A percentile compares a stretch with the other conserved stretches of the same genome.
Conservation (phyloP, 768 basidiomycete genomes). For the Pholiota microspora region DNA sequence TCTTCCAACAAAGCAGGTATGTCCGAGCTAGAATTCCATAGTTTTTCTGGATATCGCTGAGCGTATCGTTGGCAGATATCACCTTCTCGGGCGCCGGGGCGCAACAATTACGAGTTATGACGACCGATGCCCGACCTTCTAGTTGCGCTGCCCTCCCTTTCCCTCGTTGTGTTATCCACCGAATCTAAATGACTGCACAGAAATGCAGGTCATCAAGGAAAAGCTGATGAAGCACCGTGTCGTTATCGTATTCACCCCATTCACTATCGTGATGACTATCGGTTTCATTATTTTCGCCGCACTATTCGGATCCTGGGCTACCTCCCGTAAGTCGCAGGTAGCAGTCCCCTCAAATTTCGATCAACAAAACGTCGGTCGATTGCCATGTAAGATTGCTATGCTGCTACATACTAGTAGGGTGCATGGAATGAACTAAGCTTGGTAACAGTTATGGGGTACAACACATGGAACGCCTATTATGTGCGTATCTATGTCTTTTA, state of each 20-base stretch:
- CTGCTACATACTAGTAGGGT: background rate
- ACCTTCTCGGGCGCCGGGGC: no score
- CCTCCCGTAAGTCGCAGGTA: background rate
- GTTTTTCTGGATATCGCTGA: background rate
- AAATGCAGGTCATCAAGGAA: background rate
- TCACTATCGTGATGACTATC: slow-evolving; percentile 19
- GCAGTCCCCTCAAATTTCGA: slow-evolving; percentile 4
- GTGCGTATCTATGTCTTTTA: slow-evolving; percentile 28
- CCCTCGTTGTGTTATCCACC: background rate
- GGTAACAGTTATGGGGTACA: slow-evolving; percentile 52
- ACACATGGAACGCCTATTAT: slow-evolving; percentile 65
- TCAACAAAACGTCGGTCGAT: slow-evolving; percentile 20
- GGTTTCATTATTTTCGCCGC: slow-evolving; percentile 15
- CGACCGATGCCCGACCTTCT: background rate
- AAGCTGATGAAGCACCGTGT: slow-evolving; percentile 14
- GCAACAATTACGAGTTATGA: no score
- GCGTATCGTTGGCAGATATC: background rate
- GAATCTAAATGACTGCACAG: background rate
- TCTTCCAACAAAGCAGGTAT: background rate
- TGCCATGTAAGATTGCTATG: slow-evolving; percentile 25
- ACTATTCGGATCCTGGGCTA: slow-evolving; percentile 13
- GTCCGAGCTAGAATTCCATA: background rate
- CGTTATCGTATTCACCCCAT: slow-evolving; percentile 21
- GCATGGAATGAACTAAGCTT: background rate
- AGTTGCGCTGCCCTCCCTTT: background rate